Conservation (phyloP, 179 eudicot species). For the Silene vulgaris region DNA sequence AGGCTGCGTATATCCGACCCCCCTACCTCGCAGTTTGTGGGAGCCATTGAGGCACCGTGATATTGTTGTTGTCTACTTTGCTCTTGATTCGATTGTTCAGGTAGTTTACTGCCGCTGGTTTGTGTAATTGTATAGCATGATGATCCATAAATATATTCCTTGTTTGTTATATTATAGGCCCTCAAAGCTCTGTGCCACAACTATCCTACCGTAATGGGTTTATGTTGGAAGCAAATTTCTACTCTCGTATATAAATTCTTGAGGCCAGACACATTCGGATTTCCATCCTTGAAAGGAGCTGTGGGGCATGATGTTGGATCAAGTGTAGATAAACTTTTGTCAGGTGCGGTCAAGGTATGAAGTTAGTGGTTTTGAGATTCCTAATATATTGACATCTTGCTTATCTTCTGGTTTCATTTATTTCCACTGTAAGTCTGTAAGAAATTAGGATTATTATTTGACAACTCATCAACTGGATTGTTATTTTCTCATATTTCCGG, state of each 20-base stretch:
- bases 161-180: slow-evolving; percentile 70
- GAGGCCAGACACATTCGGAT: slow-evolving; percentile 34
- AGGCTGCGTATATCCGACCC: no score
- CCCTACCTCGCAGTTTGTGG: no score
- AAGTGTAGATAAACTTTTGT: slow-evolving; percentile 50
- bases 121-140: slow-evolving; percentile 15
- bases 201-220: slow-evolving; percentile 60
- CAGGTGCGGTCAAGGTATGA: slow-evolving; percentile 75
- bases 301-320: slow-evolving; percentile 41
- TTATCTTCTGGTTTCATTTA: not conserved
- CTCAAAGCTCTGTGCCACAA: slow-evolving; percentile 89
- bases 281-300: slow-evolving; percentile 38
- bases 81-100: not conserved
- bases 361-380: not conserved
- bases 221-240: slow-evolving; percentile 71
- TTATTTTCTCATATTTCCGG: not conserved
- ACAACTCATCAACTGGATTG: not conserved
- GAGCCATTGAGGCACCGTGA: no score
- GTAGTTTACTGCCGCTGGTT: not conserved
- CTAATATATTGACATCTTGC: not conserved
- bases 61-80: not conserved
- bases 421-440: slow-evolving; percentile 4
- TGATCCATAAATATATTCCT: slow-evolving; percentile 22
- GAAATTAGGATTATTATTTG: slow-evolving; percentile 4
- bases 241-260: slow-evolving; percentile 41